phyloP scores from a whole-genome alignment of 345 rosid genomes.

The Eucalyptus sp. region DNA sequence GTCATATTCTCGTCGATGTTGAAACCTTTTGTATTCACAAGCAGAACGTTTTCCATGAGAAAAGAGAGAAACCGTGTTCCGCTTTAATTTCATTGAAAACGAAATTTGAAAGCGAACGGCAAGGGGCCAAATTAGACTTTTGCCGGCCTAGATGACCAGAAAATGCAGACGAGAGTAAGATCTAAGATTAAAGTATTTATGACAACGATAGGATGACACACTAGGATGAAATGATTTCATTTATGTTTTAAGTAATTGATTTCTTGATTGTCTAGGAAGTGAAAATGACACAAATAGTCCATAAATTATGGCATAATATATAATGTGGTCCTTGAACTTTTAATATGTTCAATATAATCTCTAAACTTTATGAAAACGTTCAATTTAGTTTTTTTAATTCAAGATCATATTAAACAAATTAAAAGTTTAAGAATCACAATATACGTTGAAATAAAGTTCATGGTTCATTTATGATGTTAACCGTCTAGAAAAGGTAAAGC shows the following conservation, averaged over 20 bases:
- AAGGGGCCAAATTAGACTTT: background rate
- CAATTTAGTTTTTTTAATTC: no score
- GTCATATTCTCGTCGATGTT: background rate
- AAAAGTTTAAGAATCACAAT: background rate
- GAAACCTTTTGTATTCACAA: background rate
- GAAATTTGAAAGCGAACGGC: background rate
- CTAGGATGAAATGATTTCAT: background rate
- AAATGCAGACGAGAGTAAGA: background rate
- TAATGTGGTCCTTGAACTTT: no score
- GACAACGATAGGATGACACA: no score
- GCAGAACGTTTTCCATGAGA: background rate
- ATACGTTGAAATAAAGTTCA: background rate
- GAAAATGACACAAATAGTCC: no score
- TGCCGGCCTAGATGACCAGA: background rate
- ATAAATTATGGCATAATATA: background rate
- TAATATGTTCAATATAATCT: no score
- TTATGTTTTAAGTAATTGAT: background rate
- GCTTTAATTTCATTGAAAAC: background rate
- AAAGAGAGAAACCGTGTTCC: background rate
- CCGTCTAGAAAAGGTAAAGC: background rate
- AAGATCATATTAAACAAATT: no score
- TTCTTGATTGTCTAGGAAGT: background rate
- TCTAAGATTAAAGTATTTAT: background rate
- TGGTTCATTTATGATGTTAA: background rate
- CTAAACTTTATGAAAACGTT: no score